A percentile compares a stretch with the other conserved stretches of the same genome.
Evolutionary conservation across 192 early-diverging fungal species (phyloP).

Genomic region (Backusella westeae): DNA sequence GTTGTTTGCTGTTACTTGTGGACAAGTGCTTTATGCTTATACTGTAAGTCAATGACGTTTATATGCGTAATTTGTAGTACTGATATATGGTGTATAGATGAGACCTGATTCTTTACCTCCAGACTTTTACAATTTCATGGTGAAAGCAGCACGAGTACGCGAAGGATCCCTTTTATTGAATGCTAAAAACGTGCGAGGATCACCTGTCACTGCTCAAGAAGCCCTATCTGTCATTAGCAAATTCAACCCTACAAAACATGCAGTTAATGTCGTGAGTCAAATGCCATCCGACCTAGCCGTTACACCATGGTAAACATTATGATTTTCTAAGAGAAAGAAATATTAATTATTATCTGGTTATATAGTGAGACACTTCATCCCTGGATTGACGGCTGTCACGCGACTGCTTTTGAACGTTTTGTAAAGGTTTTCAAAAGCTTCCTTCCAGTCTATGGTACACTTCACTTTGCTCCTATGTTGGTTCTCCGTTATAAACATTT

Average conservation of each 20-base stretch:
- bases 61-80: background rate
- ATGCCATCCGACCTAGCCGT: constrained; percentile 40
- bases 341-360: background rate
- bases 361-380: constrained; percentile 52
- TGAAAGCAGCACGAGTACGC: constrained; percentile 62
- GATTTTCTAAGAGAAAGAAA: background rate
- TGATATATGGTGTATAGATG: constrained; percentile 37
- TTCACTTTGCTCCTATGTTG: constrained; percentile 75
- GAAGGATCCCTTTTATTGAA: constrained; percentile 55
- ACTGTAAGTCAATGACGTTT: constrained; percentile 42
- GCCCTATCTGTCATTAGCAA: constrained; percentile 33
- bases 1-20: constrained; percentile 51
- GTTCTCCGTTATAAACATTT: constrained; percentile 58
- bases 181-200: constrained; percentile 45
- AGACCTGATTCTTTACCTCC: constrained; percentile 53
- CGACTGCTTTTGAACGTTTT: constrained; percentile 47
- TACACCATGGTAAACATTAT: constrained; percentile 52
- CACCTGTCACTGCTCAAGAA: constrained; percentile 37
- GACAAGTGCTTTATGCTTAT: constrained; percentile 57
- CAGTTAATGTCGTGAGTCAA: constrained; percentile 34
- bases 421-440: constrained; percentile 52
- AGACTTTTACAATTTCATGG: constrained; percentile 60
- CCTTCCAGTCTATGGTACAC: constrained; percentile 62
- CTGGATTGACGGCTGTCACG: constrained; percentile 47
- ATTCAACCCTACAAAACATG: constrained; percentile 40